Percentiles rank a stretch among this genome's conserved stretches.
phyloP scores from a whole-genome alignment of 75 land plant species.

The Isoetes taiwanensis region DNA sequence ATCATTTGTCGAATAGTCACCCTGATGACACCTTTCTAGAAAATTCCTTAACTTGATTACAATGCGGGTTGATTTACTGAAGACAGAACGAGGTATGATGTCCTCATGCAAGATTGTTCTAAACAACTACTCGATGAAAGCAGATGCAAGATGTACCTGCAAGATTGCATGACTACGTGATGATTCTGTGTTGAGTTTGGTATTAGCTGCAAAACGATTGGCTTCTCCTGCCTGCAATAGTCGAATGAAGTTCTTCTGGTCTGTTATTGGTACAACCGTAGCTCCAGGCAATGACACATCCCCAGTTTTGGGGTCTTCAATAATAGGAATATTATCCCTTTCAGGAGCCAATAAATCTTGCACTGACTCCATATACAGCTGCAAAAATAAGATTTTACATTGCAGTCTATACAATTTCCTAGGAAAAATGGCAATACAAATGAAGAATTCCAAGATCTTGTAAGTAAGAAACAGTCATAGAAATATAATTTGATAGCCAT shows the following conservation, averaged over 20 bases:
- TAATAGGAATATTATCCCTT: constrained; percentile 37
- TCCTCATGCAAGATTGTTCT: not conserved
- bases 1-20: not conserved
- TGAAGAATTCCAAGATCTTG: too few relatives aligned
- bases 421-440: too few relatives aligned
- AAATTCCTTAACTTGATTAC: not conserved
- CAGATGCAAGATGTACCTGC: constrained; percentile 19
- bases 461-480: too few relatives aligned
- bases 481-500: too few relatives aligned
- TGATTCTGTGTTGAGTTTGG: constrained; percentile 50
- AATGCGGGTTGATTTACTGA: not conserved
- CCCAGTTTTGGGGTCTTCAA: constrained; percentile 53
- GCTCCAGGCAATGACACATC: constrained; percentile 77
- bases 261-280: constrained; percentile 63
- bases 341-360: constrained; percentile 62
- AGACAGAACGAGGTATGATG: not conserved
- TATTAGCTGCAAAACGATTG: constrained; percentile 54
- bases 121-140: not conserved
- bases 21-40: not conserved
- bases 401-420: too few relatives aligned
- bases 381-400: too few relatives aligned
- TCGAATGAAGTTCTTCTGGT: constrained; percentile 45
- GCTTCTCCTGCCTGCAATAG: constrained; percentile 42
- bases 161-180: constrained; percentile 71
- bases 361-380: constrained; percentile 61